Percentiles rank a stretch among this genome's conserved stretches.
Conservation (phyloP, 495 filamentous ascomycete genomes). For the Lophiotrema nucula region DNA sequence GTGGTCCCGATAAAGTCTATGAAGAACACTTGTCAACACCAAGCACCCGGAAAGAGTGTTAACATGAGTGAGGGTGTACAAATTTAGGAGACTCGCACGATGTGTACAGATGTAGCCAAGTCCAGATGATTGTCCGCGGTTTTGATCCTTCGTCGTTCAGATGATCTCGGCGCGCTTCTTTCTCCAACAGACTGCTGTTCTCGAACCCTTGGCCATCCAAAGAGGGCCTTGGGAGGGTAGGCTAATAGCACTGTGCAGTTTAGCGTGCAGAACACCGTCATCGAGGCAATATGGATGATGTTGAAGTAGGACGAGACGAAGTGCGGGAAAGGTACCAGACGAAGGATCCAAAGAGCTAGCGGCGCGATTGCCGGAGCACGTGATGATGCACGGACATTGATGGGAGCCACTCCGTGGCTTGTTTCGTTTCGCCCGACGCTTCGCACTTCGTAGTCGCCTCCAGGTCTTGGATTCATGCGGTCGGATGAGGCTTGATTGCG, state of each 20-base stretch:
- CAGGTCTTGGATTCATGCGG: too few relatives aligned
- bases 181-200: not conserved
- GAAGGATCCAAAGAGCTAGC: too few relatives aligned
- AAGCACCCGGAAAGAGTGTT: too few relatives aligned
- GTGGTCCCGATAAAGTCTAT: too few relatives aligned
- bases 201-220: not conserved
- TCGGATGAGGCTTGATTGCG: not conserved
- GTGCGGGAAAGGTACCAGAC: not conserved
- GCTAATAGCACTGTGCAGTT: not conserved
- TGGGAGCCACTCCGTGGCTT: not conserved
- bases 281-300: constrained; percentile 19
- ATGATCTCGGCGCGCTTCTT: not conserved
- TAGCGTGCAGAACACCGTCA: not conserved
- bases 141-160: too few relatives aligned
- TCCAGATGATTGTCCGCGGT: too few relatives aligned
- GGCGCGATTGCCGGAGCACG: too few relatives aligned
- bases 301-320: not conserved
- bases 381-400: not conserved
- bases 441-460: not conserved
- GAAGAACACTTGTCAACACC: too few relatives aligned
- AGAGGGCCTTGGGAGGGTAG: not conserved
- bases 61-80: too few relatives aligned
- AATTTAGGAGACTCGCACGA: too few relatives aligned
- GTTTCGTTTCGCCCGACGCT: not conserved
- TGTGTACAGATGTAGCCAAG: too few relatives aligned